These are phyloP conservation scores for Pistacia atlantica DNA, from an alignment of 345 rosid genomes.

Conservation along the genomic window DNA sequence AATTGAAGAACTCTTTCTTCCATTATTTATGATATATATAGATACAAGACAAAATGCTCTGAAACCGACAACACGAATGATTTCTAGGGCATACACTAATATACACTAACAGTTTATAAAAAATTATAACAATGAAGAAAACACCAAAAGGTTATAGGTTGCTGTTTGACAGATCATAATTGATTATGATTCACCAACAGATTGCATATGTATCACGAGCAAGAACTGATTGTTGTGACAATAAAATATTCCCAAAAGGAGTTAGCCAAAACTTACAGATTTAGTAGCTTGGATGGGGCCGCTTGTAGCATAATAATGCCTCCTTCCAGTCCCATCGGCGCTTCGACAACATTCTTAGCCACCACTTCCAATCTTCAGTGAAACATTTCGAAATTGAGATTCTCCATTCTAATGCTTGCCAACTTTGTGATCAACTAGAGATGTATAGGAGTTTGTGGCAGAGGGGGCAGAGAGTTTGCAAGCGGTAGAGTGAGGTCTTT, in stretches of 20 bases:
- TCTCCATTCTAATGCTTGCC: slow-evolving; percentile 94
- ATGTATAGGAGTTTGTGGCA: slow-evolving; percentile 33
- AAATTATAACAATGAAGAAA: background rate
- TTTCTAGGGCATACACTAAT: too few species aligned
- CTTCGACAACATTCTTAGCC: slow-evolving; percentile 85
- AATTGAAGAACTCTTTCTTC: too few species aligned
- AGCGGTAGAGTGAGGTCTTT: slow-evolving; percentile 66
- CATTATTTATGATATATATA: too few species aligned
- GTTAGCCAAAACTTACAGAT: slow-evolving; percentile 60
- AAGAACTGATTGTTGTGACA: background rate
- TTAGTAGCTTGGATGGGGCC: slow-evolving; percentile 90
- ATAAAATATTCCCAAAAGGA: slow-evolving; percentile 13
- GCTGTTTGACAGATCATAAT: background rate
- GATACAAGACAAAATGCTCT: too few species aligned
- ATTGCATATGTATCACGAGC: slow-evolving; percentile 1
- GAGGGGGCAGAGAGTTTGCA: slow-evolving; percentile 85
- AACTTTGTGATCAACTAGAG: too few species aligned
- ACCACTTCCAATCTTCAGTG: slow-evolving; percentile 97
- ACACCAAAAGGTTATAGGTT: background rate
- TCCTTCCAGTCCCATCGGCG: slow-evolving; percentile 92
- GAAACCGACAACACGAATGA: too few species aligned
- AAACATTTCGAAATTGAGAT: slow-evolving; percentile 64
- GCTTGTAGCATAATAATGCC: slow-evolving; percentile 85
- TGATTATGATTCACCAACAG: background rate
- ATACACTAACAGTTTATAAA: background rate